A percentile compares a stretch with the other conserved stretches of the same genome.
Conservation (phyloP, 192 early-diverging fungal species). For the Spinellus fusiger region DNA sequence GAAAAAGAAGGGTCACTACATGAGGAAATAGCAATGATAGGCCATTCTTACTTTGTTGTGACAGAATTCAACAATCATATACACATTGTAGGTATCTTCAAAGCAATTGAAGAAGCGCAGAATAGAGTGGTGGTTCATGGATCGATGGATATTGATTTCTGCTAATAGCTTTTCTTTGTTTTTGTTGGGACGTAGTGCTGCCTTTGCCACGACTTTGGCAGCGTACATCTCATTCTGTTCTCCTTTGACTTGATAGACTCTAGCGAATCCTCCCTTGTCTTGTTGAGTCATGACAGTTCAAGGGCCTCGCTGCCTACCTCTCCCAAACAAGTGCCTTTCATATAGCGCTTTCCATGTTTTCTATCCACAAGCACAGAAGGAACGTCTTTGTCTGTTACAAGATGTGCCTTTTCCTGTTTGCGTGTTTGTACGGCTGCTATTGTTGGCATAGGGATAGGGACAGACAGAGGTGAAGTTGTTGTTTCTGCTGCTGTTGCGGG, state of each 20-base stretch:
- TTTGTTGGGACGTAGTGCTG: constrained; percentile 28
- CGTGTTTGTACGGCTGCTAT: too few species aligned
- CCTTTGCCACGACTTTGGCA: constrained; percentile 54
- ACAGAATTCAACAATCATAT: constrained; percentile 90
- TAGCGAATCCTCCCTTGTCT: constrained; percentile 24
- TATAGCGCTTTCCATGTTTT: neutral
- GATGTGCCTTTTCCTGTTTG: neutral
- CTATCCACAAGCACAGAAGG: neutral
- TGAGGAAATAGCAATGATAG: neutral
- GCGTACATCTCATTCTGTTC: neutral
- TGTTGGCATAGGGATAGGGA: too few species aligned
- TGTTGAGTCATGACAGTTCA: neutral
- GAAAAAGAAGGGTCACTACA: neutral
- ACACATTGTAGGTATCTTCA: constrained; percentile 84
- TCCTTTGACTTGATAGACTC: constrained; percentile 5
- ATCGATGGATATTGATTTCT: constrained; percentile 77
- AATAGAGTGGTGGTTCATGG: constrained; percentile 70
- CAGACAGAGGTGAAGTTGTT: too few species aligned
- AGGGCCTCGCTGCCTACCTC: neutral
- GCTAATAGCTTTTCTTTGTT: constrained; percentile 45
- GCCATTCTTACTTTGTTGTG: constrained; percentile 58
- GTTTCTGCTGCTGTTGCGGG: too few species aligned
- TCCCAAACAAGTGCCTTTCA: neutral
- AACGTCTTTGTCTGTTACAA: neutral
- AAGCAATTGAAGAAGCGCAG: constrained; percentile 77